Conservation (phyloP, 2,329 filamentous ascomycete genomes). For the Ophiocordyceps australis region DNA sequence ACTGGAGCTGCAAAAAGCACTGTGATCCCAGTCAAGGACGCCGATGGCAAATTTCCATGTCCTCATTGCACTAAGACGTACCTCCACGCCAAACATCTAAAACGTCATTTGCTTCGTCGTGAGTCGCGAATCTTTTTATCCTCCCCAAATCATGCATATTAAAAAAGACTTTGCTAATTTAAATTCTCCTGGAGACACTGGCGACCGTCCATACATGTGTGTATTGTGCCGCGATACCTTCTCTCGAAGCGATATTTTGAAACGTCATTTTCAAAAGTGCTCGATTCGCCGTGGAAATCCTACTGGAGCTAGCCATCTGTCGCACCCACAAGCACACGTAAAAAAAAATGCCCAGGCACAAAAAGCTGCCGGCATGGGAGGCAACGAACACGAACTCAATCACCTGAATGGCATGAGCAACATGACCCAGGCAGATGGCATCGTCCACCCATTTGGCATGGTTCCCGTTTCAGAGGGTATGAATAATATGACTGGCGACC, state of each 20-base stretch:
- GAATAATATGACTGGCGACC: constrained; percentile 40
- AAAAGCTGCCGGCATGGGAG: constrained; percentile 33
- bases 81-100: constrained; percentile 89
- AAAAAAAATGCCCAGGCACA: constrained; percentile 54
- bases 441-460: constrained; percentile 39
- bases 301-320: constrained; percentile 84
- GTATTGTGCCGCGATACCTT: constrained; percentile 96
- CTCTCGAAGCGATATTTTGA: constrained; percentile 91
- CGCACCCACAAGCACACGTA: constrained; percentile 76
- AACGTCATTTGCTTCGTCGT: constrained; percentile 91
- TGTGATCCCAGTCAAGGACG: constrained; percentile 82
- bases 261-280: constrained; percentile 98
- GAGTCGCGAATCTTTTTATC: constrained; percentile 29
- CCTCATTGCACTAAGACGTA: constrained; percentile 98
- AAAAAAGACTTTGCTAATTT: constrained; percentile 12
- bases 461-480: constrained; percentile 37
- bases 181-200: constrained; percentile 76
- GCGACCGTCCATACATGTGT: constrained; percentile 96
- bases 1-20: constrained; percentile 57
- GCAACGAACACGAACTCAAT: constrained; percentile 34
- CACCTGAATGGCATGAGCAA: constrained; percentile 43
- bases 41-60: constrained; percentile 95
- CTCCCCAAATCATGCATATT: constrained; percentile 9
- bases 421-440: constrained; percentile 36
- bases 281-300: constrained; percentile 92